Evolutionary conservation across 345 rosid species (phyloP).

Genomic region (Turritis glabra): DNA sequence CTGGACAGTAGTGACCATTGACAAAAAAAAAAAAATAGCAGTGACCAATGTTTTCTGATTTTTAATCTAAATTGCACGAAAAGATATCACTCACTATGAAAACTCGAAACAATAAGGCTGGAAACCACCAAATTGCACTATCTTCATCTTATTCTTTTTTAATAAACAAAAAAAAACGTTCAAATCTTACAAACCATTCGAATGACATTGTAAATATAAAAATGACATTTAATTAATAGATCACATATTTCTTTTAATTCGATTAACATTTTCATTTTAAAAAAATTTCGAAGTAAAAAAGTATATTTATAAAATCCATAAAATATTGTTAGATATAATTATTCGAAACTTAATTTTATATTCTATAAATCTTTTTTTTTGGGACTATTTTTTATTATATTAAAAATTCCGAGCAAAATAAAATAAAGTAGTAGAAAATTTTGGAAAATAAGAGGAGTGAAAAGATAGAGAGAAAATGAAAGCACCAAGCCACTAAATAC

Average conservation of each 20-base stretch:
- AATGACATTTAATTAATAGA: not conserved
- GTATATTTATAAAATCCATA: too few relatives aligned
- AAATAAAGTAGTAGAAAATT: not conserved
- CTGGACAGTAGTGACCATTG: not conserved
- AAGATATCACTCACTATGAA: constrained; percentile 10
- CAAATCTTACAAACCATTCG: not conserved
- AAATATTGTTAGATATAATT: too few relatives aligned
- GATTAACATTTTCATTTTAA: too few relatives aligned
- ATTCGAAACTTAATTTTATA: too few relatives aligned
- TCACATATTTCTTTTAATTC: not conserved
- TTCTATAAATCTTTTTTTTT: too few relatives aligned
- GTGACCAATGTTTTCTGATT: constrained; percentile 24
- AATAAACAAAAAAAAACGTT: not conserved
- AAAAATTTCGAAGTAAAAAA: too few relatives aligned
- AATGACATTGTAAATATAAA: not conserved
- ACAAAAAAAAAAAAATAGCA: not conserved
- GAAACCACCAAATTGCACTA: constrained; percentile 20
- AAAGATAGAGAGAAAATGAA: constrained; percentile 36
- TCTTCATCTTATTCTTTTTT: not conserved
- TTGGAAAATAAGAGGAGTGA: not conserved
- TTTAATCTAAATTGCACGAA: not conserved
- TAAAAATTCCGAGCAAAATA: too few relatives aligned
- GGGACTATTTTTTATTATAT: too few relatives aligned
- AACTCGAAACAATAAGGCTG: constrained; percentile 29
- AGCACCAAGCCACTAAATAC: constrained; percentile 31